Evolutionary conservation across 495 filamentous ascomycete species (phyloP).

Genomic region (Hypoxylon perforatum): DNA sequence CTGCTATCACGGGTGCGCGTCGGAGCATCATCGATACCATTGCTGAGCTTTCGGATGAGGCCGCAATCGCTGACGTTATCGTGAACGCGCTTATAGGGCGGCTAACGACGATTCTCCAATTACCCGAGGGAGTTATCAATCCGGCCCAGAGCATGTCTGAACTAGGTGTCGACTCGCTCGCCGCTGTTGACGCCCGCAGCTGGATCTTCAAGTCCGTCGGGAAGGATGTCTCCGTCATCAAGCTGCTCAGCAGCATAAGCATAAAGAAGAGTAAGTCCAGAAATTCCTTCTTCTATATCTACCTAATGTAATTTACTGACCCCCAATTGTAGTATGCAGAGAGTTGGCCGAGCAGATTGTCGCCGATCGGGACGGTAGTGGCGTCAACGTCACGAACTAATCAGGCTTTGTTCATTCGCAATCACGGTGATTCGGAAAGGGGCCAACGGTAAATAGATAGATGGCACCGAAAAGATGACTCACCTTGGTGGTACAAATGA

Average conservation of each 20-base stretch:
- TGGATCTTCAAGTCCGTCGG: conserved; percentile 64
- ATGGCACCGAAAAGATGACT: too few relatives aligned
- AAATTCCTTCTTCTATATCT: neutral
- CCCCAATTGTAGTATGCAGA: conserved; percentile 26
- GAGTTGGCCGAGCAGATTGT: conserved; percentile 37
- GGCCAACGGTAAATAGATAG: too few relatives aligned
- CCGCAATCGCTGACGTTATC: conserved; percentile 38
- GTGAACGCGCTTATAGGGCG: conserved; percentile 37
- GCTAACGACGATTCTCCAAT: conserved; percentile 47
- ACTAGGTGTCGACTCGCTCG: conserved; percentile 72
- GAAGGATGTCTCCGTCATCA: conserved; percentile 57
- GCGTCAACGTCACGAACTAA: neutral
- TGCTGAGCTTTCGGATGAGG: conserved; percentile 13
- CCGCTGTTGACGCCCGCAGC: conserved; percentile 70
- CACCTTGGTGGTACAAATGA: too few relatives aligned
- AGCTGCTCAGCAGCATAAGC: conserved; percentile 51
- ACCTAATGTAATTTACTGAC: conserved; percentile 13
- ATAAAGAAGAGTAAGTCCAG: conserved; percentile 39
- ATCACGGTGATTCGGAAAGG: neutral
- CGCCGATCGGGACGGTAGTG: conserved; percentile 8
- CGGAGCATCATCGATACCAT: conserved; percentile 43
- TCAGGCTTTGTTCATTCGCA: neutral
- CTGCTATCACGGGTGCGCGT: neutral
- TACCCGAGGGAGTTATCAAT: conserved; percentile 41
- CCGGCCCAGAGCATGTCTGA: conserved; percentile 46